Conservation (phyloP, 208 protist genomes). For the Blastocrithidia nonstop region DNA sequence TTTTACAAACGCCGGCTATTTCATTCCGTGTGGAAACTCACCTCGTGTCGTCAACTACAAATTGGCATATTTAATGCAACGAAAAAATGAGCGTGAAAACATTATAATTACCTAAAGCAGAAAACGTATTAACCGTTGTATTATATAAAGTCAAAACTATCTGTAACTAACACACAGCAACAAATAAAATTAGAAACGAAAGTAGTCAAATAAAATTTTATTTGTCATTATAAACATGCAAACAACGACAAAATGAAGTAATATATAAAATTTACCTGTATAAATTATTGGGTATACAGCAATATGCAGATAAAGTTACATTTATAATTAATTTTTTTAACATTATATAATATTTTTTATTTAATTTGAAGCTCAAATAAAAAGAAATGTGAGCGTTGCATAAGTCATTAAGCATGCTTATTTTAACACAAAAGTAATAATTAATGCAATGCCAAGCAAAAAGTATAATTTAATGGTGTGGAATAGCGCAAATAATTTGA, state of each 20-base stretch:
- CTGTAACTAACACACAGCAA: not conserved
- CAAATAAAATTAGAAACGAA: not conserved
- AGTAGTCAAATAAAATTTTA: not conserved
- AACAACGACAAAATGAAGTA: not conserved
- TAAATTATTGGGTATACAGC: no score
- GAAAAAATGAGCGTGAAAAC: constrained; percentile 14
- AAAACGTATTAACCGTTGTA: not conserved
- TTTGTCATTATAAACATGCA: not conserved
- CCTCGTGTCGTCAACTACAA: constrained; percentile 71
- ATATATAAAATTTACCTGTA: not conserved
- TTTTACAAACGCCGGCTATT: constrained; percentile 74
- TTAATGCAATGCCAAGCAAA: no score
- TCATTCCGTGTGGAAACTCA: constrained; percentile 85
- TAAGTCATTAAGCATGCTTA: no score
- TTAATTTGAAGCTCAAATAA: constrained; percentile 3
- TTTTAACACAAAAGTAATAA: no score
- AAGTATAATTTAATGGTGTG: constrained; percentile 1
- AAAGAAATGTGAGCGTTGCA: constrained; percentile 5
- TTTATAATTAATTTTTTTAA: not conserved
- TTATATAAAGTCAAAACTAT: not conserved
- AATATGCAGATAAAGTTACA: not conserved
- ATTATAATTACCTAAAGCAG: constrained; percentile 26
- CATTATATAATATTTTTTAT: not conserved
- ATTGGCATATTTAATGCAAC: constrained; percentile 74
- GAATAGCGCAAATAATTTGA: constrained; percentile 6